A percentile compares a stretch with the other conserved stretches of the same genome.
Evolutionary conservation across 2,329 filamentous ascomycete species (phyloP).

Genomic region (Pseudopyrenochaeta lycopersici): DNA sequence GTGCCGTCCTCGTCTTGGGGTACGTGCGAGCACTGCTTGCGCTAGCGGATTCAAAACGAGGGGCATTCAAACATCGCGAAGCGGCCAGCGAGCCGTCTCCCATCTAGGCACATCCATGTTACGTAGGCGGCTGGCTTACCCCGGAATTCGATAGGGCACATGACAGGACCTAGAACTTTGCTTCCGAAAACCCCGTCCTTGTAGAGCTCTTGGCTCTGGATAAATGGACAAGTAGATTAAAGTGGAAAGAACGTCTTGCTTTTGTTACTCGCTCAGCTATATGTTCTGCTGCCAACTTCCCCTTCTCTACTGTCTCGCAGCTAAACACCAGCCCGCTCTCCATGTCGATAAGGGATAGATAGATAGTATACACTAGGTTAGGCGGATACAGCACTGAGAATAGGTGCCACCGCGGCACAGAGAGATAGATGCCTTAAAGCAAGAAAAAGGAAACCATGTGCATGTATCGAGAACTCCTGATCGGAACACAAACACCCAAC

Average conservation of each 20-base stretch:
- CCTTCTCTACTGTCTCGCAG: not conserved
- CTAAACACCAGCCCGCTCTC: slow-evolving; percentile 16
- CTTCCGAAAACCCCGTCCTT: no score
- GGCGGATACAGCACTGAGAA: slow-evolving; percentile 28
- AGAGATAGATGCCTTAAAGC: slow-evolving; percentile 27
- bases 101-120: slow-evolving; percentile 9
- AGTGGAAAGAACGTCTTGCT: slow-evolving; percentile 34
- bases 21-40: slow-evolving; percentile 9
- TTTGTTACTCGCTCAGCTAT: slow-evolving; percentile 35
- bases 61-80: slow-evolving; percentile 16
- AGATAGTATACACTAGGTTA: slow-evolving; percentile 39
- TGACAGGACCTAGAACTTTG: not conserved
- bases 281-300: slow-evolving; percentile 23
- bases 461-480: slow-evolving; percentile 47
- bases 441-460: slow-evolving; percentile 41
- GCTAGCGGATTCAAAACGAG: slow-evolving; percentile 20
- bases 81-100: slow-evolving; percentile 12
- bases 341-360: slow-evolving; percentile 27
- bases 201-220: not conserved
- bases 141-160: slow-evolving; percentile 3
- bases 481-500: slow-evolving; percentile 34
- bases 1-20: not conserved
- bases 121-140: slow-evolving; percentile 30
- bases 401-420: slow-evolving; percentile 21
- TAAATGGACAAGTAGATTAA: not conserved